Base-by-base conservation (phyloP, 345 rosid species). In the Melaleuca quinquenervia region DNA sequence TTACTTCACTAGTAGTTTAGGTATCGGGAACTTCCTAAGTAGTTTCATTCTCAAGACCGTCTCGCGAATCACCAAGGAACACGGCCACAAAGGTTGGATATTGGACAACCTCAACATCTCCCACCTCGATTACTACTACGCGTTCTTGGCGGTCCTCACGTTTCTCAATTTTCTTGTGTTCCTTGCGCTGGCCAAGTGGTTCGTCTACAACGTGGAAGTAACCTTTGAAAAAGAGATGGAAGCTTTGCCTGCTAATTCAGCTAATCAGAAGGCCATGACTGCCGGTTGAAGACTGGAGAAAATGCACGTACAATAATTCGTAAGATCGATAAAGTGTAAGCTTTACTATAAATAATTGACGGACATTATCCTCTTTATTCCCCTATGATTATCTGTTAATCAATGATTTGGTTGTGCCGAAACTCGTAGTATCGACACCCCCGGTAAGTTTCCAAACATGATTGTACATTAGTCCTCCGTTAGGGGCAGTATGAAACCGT, bases 101-200 rank as follows among this genome's bases (percentile, higher is more conserved):
- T 76, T 94, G 90, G 89, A 95, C 84, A 96, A 96, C 84, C 91
- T 95, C 0, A 96, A 95, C 22, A 83, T 89, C 45, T 96, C 96
- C 50, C 95, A 88, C 82, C 49, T 96, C 6, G 98, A 96, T 87
- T 88, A 94, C 82, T 94, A 94, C 45, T 94, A 93, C 87, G 89
- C 91, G 44, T 91, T 96, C 86, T 90, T 94, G 88, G 96, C 93
- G 9, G 36, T 86, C 9, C 85, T 96, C 51, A 90, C 89, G 85
- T 84, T 91, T 80, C 45, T 94, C 74, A 96, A 94, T 85, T 91
- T 96, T 74, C 49, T 93, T 83, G 87, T 90, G 86, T 96, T 88
- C 88, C 88, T 95, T 87, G 58, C 91, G 22, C 94, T 94, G 49
- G 93, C 95, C n/a, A 90, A 85, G 84, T 87, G 50, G 58, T 96